Evolutionary conservation across 345 rosid genomes (phyloP).

Genomic region (Eucalyptus marginata): DNA sequence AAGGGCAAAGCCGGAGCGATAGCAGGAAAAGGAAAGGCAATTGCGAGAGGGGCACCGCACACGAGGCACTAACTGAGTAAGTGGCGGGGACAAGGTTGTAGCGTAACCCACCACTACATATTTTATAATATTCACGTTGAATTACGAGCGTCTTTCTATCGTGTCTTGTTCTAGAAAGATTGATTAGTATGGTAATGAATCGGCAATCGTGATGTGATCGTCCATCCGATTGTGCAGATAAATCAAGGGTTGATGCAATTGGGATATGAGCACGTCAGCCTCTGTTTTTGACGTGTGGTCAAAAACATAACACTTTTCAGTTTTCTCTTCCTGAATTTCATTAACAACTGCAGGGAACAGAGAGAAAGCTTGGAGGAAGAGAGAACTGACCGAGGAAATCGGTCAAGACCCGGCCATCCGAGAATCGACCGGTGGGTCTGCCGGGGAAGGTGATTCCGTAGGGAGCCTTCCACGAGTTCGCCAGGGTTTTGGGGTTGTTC

Average conservation of each 20-base stretch:
- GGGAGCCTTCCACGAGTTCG: constrained; percentile 42
- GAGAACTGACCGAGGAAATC: constrained; percentile 30
- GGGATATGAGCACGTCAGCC: not conserved
- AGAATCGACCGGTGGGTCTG: constrained; percentile 48
- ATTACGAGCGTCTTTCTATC: not conserved
- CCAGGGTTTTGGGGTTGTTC: constrained; percentile 9
- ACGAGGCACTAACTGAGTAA: not conserved
- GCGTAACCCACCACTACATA: not conserved
- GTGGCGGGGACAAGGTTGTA: not conserved
- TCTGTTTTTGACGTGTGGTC: not conserved
- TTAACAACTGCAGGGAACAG: not conserved
- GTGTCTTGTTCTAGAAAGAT: not conserved
- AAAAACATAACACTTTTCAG: not conserved
- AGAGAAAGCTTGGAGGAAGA: not conserved
- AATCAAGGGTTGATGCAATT: not conserved
- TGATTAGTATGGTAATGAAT: not conserved
- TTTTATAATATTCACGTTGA: not conserved
- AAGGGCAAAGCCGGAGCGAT: not conserved
- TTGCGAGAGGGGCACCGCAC: not conserved
- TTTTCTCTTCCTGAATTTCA: not conserved
- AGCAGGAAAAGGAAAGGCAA: not conserved
- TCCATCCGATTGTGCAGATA: not conserved
- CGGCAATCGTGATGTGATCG: not conserved
- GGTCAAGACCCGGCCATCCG: constrained; percentile 49
- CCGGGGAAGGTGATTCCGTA: constrained; percentile 58